phyloP scores from a whole-genome alignment of 495 filamentous ascomycete species.

The Talaromyces liani region DNA sequence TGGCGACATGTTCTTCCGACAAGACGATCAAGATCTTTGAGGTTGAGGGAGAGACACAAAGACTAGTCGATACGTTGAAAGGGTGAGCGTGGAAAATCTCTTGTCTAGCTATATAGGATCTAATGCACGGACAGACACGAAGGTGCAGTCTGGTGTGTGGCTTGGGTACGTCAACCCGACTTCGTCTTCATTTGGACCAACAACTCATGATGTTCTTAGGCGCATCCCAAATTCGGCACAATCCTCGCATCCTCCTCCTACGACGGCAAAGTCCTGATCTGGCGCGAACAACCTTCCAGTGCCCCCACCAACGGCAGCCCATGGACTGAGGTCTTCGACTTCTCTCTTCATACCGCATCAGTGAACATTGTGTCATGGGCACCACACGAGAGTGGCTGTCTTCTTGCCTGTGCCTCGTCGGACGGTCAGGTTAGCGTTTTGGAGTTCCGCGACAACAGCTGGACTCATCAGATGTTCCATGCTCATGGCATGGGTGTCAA shows the following conservation, averaged over 20 bases:
- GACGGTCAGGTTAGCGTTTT: constrained; percentile 90
- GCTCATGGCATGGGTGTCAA: constrained; percentile 93
- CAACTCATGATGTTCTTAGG: constrained; percentile 33
- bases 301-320: constrained; percentile 34
- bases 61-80: constrained; percentile 86
- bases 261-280: constrained; percentile 97
- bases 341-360: constrained; percentile 82
- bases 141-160: constrained; percentile 91
- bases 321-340: constrained; percentile 83
- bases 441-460: constrained; percentile 90
- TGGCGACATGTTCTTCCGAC: constrained; percentile 96
- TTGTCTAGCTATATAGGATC: not conserved
- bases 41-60: constrained; percentile 88
- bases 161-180: constrained; percentile 56
- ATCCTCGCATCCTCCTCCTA: constrained; percentile 92
- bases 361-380: constrained; percentile 96
- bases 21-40: constrained; percentile 99
- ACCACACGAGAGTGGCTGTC: constrained; percentile 91
- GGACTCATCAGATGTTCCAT: constrained; percentile 78
- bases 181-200: not conserved
- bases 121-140: constrained; percentile 59
- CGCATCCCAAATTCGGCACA: constrained; percentile 96
- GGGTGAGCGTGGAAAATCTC: constrained; percentile 49
- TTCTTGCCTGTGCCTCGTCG: constrained; percentile 87
- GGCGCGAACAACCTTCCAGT: constrained; percentile 71